These are phyloP conservation scores for Craspedostauros australis DNA, from an alignment of 108 stramenopile species.

Conservation along the genomic window DNA sequence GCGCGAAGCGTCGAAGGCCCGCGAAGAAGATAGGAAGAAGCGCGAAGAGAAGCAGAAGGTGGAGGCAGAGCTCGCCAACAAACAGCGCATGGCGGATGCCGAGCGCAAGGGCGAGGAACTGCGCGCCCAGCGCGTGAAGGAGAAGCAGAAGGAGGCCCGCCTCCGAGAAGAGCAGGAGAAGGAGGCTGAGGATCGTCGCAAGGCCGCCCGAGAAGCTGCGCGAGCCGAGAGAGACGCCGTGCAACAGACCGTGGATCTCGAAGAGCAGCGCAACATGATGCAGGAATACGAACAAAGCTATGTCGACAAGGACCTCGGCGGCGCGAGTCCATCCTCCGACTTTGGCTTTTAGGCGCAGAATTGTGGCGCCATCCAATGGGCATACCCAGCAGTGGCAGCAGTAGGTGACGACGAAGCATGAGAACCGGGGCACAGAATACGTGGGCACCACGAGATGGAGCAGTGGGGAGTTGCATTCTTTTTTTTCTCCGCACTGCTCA, in stretches of 20 bases:
- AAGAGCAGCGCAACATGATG: constrained; percentile 81
- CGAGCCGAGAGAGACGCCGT: constrained; percentile 60
- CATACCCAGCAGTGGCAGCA: too few species aligned
- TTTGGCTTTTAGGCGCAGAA: constrained; percentile 93
- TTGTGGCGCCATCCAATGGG: too few species aligned
- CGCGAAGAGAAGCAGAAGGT: constrained; percentile 75
- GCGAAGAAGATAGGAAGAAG: constrained; percentile 74
- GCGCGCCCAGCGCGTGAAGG: constrained; percentile 60
- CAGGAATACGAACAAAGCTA: constrained; percentile 74
- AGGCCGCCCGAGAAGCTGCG: constrained; percentile 67
- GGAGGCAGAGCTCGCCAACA: constrained; percentile 65
- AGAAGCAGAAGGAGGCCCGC: constrained; percentile 66
- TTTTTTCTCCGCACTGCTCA: too few species aligned
- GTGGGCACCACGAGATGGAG: too few species aligned
- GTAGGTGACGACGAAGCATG: too few species aligned
- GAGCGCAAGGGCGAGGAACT: constrained; percentile 71
- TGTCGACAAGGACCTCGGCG: constrained; percentile 64
- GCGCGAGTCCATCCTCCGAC: constrained; percentile 83
- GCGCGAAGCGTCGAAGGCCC: constrained; percentile 61
- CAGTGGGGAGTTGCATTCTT: too few species aligned
- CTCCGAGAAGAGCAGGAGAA: constrained; percentile 58
- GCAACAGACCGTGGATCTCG: constrained; percentile 81
- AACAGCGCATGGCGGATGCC: constrained; percentile 70
- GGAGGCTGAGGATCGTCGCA: constrained; percentile 57
- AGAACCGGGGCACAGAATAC: too few species aligned